Base-by-base conservation (phyloP, 306 rosid species). In the Dalbergia cochinchinensis region DNA sequence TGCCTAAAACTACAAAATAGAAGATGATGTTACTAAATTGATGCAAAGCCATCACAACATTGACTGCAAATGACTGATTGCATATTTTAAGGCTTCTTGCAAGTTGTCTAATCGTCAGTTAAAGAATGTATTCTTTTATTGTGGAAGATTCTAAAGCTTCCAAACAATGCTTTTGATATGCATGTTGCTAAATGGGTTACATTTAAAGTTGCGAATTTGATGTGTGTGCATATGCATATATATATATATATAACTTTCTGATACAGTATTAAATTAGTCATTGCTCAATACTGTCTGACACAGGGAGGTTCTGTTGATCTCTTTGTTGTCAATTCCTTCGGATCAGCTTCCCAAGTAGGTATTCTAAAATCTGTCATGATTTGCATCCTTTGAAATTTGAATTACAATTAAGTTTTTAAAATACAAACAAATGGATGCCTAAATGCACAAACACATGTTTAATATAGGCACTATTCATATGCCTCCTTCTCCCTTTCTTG, bases 301-400 rank as follows among this genome's bases (percentile, higher is more conserved):
- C 91, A 94, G 98, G 98, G 97, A 78, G 84, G 89, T 58, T 87
- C 92, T 1, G 77, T 92, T n/a, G 98, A 94, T 82, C 84, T 94
- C 71, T 94, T 94, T 86, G 94, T 92, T 39, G 96, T 94, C 75
- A 94, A 92, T 92, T 92, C 98, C 61, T 94, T 86, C 19, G 98
- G 98, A 79, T 94, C 97, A 79, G 97, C 94, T 73, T 94, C 88
- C 88, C 97, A 94, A 84, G 98, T 94, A 81, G 62, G 91, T 73
- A 71, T 78, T 65, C 76, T 50, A 79, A 71, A 51, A 64, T 39
- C 55, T 20, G 54, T 82, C 59, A 20, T 55, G 53, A 70, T 71
- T 69, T 58, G 42, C 74, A 34, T 54, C 34, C 42, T 69, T 67
- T 31, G 12, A 47, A n/a, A 48, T 69, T 67, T 31, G 12, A 47